phyloP scores from a whole-genome alignment of 2,329 filamentous ascomycete genomes.

The Sclerotinia borealis region DNA sequence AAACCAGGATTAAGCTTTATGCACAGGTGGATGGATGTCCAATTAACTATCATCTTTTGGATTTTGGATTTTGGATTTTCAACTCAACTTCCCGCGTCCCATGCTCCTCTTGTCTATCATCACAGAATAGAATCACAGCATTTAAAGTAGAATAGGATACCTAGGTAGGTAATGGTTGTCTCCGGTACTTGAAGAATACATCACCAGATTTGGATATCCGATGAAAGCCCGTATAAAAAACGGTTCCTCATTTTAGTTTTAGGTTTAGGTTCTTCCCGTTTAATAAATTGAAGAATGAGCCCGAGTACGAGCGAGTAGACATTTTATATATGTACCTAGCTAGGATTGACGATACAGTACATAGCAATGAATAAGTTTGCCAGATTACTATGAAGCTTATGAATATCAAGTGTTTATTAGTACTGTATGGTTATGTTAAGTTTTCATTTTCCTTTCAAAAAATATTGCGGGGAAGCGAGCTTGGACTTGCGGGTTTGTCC shows the following conservation, averaged over 20 bases:
- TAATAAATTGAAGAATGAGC: background rate
- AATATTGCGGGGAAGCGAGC: constrained; percentile 11
- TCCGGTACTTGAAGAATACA: background rate
- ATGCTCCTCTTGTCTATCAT: background rate
- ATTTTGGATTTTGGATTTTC: no score
- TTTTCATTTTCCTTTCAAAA: background rate
- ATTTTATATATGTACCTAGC: no score
- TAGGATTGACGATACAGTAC: no score
- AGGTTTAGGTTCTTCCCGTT: background rate
- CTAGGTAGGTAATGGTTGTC: background rate
- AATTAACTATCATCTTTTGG: background rate
- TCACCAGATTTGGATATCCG: background rate
- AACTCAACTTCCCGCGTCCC: background rate
- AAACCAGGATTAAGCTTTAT: constrained; percentile 3
- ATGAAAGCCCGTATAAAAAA: background rate
- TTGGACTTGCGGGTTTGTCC: constrained; percentile 4
- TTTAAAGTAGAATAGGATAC: no score
- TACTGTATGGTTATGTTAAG: no score
- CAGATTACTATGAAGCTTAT: background rate
- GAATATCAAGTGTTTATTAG: background rate
- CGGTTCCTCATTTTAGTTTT: no score
- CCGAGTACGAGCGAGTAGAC: background rate
- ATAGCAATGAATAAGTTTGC: background rate
- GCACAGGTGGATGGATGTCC: background rate
- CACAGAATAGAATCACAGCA: background rate